Evolutionary conservation across 768 basidiomycete genomes (phyloP), one percentile per base, ranked within the genome.

Genomic region (Tricholomella constricta): DNA sequence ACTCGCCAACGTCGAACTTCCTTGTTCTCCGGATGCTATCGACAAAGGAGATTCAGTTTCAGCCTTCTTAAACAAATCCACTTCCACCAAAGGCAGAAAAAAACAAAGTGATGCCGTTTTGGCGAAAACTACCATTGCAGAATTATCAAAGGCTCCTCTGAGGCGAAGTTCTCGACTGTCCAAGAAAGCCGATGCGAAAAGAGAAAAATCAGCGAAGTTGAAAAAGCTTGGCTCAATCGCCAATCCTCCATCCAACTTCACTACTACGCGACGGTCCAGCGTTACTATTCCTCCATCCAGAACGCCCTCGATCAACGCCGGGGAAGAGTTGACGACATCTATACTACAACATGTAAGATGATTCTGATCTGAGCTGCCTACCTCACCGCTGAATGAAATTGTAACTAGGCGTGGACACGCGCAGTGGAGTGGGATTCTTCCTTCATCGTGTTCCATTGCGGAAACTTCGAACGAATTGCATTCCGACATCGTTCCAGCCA

Each of bases 401-500:
- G 15, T 9, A 19, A 27, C 25, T 54, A 48, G 47, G 51, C 58
- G 17, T 59, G 51, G 51, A 14, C 34, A 12, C 40, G 46, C 17
- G 55, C 51, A 1, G 50, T 52, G 9, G 45, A 56, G 10, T 43
- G 40, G 14, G 55, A 56, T 34, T 42, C 44, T 3, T 35, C 49
- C 31, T 57, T 57, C 36, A 45, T 53, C 15, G 42, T 12, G 47
- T 45, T 0, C 29, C 45, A 37, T 48, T 44, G 34, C 15, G 34
- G 34, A 4, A 35, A 4, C 15, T 52, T 42, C n/a, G n/a, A n/a
- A n/a, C n/a, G n/a, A n/a, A n/a, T n/a, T n/a, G n/a, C n/a, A n/a
- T n/a, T n/a, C n/a, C 54, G 48, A 6, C 55, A 56, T 44, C 49
- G 55, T 1, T 20, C 22, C 2, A 46, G 36, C 17, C 51, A 48